Conservation (phyloP, 768 basidiomycete genomes). For the Amanita jacksonii region DNA sequence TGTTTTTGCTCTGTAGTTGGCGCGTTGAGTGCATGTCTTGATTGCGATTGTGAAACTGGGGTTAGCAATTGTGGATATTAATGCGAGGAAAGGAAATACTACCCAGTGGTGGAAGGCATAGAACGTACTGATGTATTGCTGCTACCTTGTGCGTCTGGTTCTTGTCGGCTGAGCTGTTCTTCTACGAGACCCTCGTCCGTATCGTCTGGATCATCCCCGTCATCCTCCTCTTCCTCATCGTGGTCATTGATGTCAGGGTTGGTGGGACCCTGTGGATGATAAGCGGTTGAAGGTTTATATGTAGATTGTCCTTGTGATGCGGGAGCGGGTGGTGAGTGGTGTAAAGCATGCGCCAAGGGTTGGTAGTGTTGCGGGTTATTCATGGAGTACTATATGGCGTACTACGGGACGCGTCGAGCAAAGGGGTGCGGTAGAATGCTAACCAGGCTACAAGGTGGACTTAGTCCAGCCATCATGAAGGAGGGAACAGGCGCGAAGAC, state of each 20-base stretch:
- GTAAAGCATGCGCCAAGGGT: slow-evolving; percentile 69
- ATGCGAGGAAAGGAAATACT: slow-evolving; percentile 12
- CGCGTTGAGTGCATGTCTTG: slow-evolving; percentile 13
- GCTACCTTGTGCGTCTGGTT: slow-evolving; percentile 32
- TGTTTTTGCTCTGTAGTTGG: slow-evolving; percentile 19
- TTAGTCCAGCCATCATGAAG: slow-evolving; percentile 8
- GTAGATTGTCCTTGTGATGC: slow-evolving; percentile 16
- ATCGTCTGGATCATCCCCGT: slow-evolving; percentile 54
- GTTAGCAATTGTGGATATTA: not conserved
- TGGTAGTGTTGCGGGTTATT: slow-evolving; percentile 77
- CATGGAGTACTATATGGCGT: slow-evolving; percentile 27
- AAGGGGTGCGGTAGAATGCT: not conserved
- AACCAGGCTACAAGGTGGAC: slow-evolving; percentile 3
- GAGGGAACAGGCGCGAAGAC: slow-evolving; percentile 5
- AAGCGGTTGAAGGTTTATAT: slow-evolving; percentile 19
- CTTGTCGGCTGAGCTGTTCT: slow-evolving; percentile 48
- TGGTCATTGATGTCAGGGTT: slow-evolving; percentile 10
- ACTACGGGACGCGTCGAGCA: slow-evolving; percentile 6
- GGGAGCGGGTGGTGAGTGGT: slow-evolving; percentile 40
- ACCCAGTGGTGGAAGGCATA: slow-evolving; percentile 22
- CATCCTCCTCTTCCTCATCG: slow-evolving; percentile 40
- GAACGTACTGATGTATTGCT: slow-evolving; percentile 27
- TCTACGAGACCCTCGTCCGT: slow-evolving; percentile 69
- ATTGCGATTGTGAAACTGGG: slow-evolving; percentile 1
- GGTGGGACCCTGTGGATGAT: slow-evolving; percentile 12